Base-by-base conservation (phyloP, 352 stramenopile species). In the Phytophthora foliorum region DNA sequence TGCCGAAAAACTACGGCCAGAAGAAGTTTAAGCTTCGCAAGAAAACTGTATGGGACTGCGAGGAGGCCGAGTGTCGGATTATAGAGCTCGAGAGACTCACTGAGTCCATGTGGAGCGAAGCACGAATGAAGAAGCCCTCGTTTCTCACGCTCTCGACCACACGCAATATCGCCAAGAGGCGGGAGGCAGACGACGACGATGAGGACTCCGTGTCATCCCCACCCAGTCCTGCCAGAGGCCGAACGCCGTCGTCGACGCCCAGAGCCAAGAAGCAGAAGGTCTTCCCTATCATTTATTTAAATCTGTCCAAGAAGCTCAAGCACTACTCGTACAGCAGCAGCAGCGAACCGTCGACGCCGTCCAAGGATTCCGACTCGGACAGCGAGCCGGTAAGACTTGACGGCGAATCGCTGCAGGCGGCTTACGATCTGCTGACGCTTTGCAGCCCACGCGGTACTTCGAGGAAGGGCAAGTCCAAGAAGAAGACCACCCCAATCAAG, bases 211-310 rank as follows among this genome's bases (percentile, higher is more conserved):
- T 29, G 9, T 36, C 60, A 22, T 70, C 59, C 14, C 66, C 64
- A 2, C 21, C 57, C 3, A 83, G 55, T 27, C 75, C 75, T 34
- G 71, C 59, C 14, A 72, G 66, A 32, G 70, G 69, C 11, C 39
- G 78, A 31, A 77, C 62, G 2, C 70, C 78, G 11, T 67, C 72
- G 5, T 68, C 68, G n/a, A 82, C 74, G 4, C 52, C 56, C 55
- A 80, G 74, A 39, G 48, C 65, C 6, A 88, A 84, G 72, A 84
- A 81, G 32, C 78, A 88, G n/a, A 84, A 86, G 32, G 76, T 85
- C 42, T 84, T 93, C 36, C 85, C 85, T 7, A 91, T 93, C 72
- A 91, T 93, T 59, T 93, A 93, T 78, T 86, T 93, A 75, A 91
- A 91, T 32, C 44, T 93, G 41, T 91, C 81, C 27, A 91, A 88